A percentile compares a stretch with the other conserved stretches of the same genome.
Evolutionary conservation across 345 rosid species (phyloP).

Genomic region (Rhodomyrtus tomentosa): DNA sequence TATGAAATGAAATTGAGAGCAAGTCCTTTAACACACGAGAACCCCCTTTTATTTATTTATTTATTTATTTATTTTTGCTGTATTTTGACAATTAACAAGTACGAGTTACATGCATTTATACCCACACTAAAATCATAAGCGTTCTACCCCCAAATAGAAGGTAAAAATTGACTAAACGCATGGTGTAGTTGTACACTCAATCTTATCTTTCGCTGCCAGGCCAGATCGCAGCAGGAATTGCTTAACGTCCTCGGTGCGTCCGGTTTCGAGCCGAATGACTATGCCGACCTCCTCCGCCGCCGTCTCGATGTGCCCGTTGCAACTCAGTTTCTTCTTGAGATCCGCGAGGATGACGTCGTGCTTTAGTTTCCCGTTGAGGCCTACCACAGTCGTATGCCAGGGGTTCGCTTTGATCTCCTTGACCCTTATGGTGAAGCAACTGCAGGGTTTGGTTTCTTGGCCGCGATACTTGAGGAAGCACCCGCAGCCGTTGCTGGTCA

Average conservation of each 20-base stretch:
- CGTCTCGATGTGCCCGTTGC: slow-evolving; percentile 61
- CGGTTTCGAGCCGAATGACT: slow-evolving; percentile 76
- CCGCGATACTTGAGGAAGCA: not conserved
- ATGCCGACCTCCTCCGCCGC: slow-evolving; percentile 59
- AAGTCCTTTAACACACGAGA: no score
- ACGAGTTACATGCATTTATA: not conserved
- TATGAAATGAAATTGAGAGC: no score
- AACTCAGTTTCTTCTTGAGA: slow-evolving; percentile 64
- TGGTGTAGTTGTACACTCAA: not conserved
- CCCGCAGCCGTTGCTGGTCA: not conserved
- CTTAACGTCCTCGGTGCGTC: slow-evolving; percentile 11
- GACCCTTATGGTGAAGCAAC: not conserved
- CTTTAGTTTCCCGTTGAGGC: slow-evolving; percentile 44
- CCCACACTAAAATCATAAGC: not conserved
- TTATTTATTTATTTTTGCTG: not conserved
- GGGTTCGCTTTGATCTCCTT: slow-evolving; percentile 49
- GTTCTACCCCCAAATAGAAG: no score
- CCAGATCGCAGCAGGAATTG: slow-evolving; percentile 51
- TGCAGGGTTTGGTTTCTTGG: not conserved
- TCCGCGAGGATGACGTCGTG: slow-evolving; percentile 64
- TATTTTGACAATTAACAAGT: not conserved
- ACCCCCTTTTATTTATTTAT: no score
- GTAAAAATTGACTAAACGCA: not conserved
- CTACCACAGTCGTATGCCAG: slow-evolving; percentile 59
- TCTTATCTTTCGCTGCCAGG: slow-evolving; percentile 47